Base-by-base conservation (phyloP, 139 green algal species). In the Nannochloris sp. region DNA sequence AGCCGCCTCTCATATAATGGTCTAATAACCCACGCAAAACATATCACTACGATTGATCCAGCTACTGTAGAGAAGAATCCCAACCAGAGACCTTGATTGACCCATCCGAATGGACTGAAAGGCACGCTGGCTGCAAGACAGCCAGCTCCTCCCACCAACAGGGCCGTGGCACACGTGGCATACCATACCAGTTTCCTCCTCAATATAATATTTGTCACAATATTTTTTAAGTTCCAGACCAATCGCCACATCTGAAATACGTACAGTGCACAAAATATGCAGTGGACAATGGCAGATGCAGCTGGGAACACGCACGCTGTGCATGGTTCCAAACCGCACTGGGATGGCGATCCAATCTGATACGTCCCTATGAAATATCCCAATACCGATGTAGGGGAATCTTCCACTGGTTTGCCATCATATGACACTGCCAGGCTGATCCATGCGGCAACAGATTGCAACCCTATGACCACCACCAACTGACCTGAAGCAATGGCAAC, bases 21-120 rank as follows among this genome's bases (percentile, higher is more conserved):
- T 0, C 46, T 53, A n/a, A 53, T n/a, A 6, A 53, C 18, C 46
- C 46, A 53, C 24, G 18, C 16, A 18, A 8, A 7, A 18, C 46
- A 53, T 16, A 19, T 18, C 12, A 2, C 18, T n/a, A 53, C 7
- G 46, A n/a, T 23, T 15, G 29, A 54, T 16, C 34, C 24, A 46
- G 62, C 44, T 2, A 58, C 15, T 15, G 31, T 62, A 31, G 19
- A 48, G 29, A 73, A 64, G 25, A 66, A 72, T 27, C 16, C 70
- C 1, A 72, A 25, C 70, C 70, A 77, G 56, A 62, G 66, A 43
- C 19, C 70, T 59, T 69, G 64, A 57, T 77, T 77, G 36, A 68
- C 24, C 70, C 70, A 77, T 14, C 23, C 57, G 49, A 77, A 77
- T 48, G 70, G 70, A 7, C 59, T 59, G 18, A 25, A 10, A 5